These are phyloP conservation scores for Lasiosphaeria ovina DNA, from an alignment of 495 filamentous ascomycete species.

Conservation along the genomic window DNA sequence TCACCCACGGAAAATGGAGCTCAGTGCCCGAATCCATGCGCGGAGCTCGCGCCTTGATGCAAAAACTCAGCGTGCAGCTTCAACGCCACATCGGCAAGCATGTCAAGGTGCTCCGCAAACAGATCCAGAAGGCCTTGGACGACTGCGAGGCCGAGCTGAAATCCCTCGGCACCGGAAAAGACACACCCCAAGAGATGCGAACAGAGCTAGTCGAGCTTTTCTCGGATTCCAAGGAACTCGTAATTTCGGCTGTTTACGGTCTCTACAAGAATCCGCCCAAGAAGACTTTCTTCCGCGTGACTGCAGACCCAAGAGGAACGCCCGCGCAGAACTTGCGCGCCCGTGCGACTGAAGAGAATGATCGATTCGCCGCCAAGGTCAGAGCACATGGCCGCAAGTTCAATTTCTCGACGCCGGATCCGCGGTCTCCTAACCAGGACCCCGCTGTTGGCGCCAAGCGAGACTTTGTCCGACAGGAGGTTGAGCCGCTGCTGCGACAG, in stretches of 20 bases:
- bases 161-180: constrained; percentile 36
- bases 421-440: constrained; percentile 7
- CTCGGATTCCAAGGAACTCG: constrained; percentile 36
- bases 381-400: constrained; percentile 40
- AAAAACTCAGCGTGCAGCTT: constrained; percentile 38
- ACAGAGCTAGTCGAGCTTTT: constrained; percentile 41
- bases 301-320: constrained; percentile 36
- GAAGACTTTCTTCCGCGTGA: constrained; percentile 39
- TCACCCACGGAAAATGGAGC: constrained; percentile 43
- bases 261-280: constrained; percentile 43
- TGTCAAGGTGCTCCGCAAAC: constrained; percentile 32
- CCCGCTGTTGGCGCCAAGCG: constrained; percentile 21
- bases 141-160: constrained; percentile 38
- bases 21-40: constrained; percentile 29
- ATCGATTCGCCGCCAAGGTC: constrained; percentile 33
- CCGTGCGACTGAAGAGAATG: constrained; percentile 42
- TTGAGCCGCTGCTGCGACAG: constrained; percentile 35
- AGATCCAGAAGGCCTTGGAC: constrained; percentile 39
- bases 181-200: constrained; percentile 39
- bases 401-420: constrained; percentile 22
- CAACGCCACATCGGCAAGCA: constrained; percentile 40
- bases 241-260: constrained; percentile 40
- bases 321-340: constrained; percentile 42
- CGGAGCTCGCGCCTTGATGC: constrained; percentile 35
- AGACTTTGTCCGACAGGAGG: constrained; percentile 36